Percentiles rank a stretch among this genome's conserved stretches.
Conservation (phyloP, 2,329 filamentous ascomycete genomes). For the Calonectria multiphialidica region DNA sequence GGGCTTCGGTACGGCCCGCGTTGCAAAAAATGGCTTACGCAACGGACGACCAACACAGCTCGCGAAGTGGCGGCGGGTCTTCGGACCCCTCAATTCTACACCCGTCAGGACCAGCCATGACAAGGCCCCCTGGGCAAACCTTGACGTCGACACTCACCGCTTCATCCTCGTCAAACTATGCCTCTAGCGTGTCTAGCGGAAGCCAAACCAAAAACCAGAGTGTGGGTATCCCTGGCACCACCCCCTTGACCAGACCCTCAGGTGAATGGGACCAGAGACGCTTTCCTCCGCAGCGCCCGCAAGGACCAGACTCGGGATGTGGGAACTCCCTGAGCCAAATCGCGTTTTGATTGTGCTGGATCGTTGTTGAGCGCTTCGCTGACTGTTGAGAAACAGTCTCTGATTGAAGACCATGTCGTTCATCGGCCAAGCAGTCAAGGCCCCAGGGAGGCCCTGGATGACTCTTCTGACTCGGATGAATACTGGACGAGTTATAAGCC, state of each 20-base stretch:
- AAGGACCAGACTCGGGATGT: neutral
- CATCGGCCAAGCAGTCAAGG: neutral
- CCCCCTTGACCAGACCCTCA: conserved; percentile 35
- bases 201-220: conserved; percentile 6
- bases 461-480: neutral
- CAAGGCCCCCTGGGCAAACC: conserved; percentile 23
- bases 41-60: neutral
- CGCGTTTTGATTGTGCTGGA: neutral
- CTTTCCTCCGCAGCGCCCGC: conserved; percentile 33
- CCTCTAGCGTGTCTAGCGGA: conserved; percentile 36
- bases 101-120: conserved; percentile 13
- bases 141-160: conserved; percentile 34
- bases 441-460: neutral
- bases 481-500: neutral
- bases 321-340: neutral
- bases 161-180: conserved; percentile 37
- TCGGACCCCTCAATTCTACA: neutral
- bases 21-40: neutral
- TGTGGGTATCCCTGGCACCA: conserved; percentile 35
- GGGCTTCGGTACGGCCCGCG: neutral
- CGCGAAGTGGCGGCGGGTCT: neutral
- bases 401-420: neutral
- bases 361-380: neutral
- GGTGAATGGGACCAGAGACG: conserved; percentile 39
- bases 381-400: neutral